A percentile compares a stretch with the other conserved stretches of the same genome.
phyloP scores from a whole-genome alignment of 192 early-diverging fungal genomes.

The Pilobolus umbonatus region DNA sequence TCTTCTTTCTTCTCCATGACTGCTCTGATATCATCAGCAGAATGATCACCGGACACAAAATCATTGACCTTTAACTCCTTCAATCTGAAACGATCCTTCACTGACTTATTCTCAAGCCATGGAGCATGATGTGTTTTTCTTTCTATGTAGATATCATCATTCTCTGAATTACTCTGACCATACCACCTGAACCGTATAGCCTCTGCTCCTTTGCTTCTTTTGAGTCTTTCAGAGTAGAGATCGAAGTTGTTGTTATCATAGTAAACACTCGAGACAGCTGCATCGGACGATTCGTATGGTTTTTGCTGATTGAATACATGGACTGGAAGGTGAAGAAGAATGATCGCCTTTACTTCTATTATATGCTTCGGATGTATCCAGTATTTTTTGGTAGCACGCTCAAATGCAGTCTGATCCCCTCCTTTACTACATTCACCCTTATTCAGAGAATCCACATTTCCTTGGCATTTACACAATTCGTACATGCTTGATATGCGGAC shows the following conservation, averaged over 20 bases:
- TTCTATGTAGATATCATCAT: constrained; percentile 28
- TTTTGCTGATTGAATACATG: constrained; percentile 81
- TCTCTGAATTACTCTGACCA: constrained; percentile 38
- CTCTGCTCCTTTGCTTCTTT: constrained; percentile 84
- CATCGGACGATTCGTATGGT: constrained; percentile 73
- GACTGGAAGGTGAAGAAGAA: constrained; percentile 88
- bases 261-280: constrained; percentile 92
- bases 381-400: constrained; percentile 71
- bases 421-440: too few relatives aligned
- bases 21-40: constrained; percentile 38
- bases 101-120: constrained; percentile 31
- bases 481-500: constrained; percentile 76
- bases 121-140: constrained; percentile 39
- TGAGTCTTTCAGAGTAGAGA: constrained; percentile 82
- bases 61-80: constrained; percentile 88
- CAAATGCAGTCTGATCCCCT: constrained; percentile 34
- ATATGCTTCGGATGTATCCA: constrained; percentile 98
- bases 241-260: constrained; percentile 91
- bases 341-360: constrained; percentile 89
- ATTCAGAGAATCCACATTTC: too few relatives aligned
- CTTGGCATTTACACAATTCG: constrained; percentile 49
- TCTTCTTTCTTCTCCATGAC: constrained; percentile 17
- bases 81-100: constrained; percentile 89
- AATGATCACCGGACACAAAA: constrained; percentile 73
- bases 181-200: constrained; percentile 95